Conservation (phyloP, 768 basidiomycete genomes). For the Tricholoma bakamatsutake region DNA sequence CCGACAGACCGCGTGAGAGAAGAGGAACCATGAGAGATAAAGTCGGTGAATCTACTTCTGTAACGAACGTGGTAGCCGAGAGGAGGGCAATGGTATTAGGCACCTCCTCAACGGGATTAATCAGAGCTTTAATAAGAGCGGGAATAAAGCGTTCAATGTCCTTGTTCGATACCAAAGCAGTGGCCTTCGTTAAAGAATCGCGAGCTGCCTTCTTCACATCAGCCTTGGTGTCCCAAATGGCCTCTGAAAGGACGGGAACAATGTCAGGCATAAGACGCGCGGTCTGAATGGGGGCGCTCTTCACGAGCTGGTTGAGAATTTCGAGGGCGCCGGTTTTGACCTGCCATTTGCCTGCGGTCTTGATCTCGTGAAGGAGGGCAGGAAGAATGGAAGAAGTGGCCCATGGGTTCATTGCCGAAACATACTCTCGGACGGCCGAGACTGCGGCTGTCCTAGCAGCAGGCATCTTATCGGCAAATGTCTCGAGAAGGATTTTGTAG, state of each 20-base stretch:
- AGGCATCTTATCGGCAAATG: slow-evolving; percentile 93
- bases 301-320: slow-evolving; percentile 82
- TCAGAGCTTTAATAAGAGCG: slow-evolving; percentile 94
- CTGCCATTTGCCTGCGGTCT: slow-evolving; percentile 97
- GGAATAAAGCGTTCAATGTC: slow-evolving; percentile 97
- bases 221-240: slow-evolving; percentile 98
- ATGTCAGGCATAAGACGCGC: slow-evolving; percentile 92
- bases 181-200: slow-evolving; percentile 89
- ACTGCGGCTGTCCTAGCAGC: slow-evolving; percentile 81
- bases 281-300: slow-evolving; percentile 74
- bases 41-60: slow-evolving; percentile 95
- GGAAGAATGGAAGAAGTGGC: slow-evolving; percentile 78
- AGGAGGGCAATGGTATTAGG: slow-evolving; percentile 92
- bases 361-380: slow-evolving; percentile 85
- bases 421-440: slow-evolving; percentile 73
- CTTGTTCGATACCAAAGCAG: slow-evolving; percentile 95
- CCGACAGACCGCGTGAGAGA: slow-evolving; percentile 85
- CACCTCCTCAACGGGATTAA: slow-evolving; percentile 99
- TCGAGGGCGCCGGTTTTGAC: slow-evolving; percentile 85
- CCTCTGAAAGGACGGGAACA: slow-evolving; percentile 89
- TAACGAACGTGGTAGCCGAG: slow-evolving; percentile 99
- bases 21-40: slow-evolving; percentile 98
- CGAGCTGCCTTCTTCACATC: slow-evolving; percentile 99
- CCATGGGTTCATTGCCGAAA: slow-evolving; percentile 84
- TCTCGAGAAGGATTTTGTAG: slow-evolving; percentile 81